phyloP scores from a whole-genome alignment of 805 yeast genomes.

The Candida nemodendra region DNA sequence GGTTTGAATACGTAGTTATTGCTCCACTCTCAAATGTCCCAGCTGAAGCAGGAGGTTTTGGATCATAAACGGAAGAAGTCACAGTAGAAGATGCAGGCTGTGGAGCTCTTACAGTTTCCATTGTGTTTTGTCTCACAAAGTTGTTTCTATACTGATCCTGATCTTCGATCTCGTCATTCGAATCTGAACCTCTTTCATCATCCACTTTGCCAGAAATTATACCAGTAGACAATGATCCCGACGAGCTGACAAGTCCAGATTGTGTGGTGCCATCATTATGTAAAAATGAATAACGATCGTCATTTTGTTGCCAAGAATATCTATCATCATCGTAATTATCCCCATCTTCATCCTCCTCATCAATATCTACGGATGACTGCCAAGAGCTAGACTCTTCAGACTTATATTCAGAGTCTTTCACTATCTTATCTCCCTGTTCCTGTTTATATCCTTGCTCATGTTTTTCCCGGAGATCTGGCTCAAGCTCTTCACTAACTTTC shows the following conservation, averaged over 20 bases:
- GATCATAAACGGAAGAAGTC: slow-evolving; percentile 4
- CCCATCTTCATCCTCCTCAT: slow-evolving; percentile 2
- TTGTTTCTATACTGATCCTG: slow-evolving; percentile 14
- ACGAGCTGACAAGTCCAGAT: slow-evolving; percentile 15
- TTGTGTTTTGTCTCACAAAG: slow-evolving; percentile 27
- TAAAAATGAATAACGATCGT: slow-evolving; percentile 19
- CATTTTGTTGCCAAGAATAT: slow-evolving; percentile 18
- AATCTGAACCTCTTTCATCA: slow-evolving; percentile 9
- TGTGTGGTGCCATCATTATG: slow-evolving; percentile 22
- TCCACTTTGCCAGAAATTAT: slow-evolving; percentile 4
- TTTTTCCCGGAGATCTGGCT: too few species aligned
- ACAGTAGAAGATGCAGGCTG: not conserved
- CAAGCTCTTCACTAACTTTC: too few species aligned
- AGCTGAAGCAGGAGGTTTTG: not conserved
- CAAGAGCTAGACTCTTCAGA: too few species aligned
- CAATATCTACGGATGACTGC: slow-evolving; percentile 5
- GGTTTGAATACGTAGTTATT: slow-evolving; percentile 2
- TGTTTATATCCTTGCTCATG: too few species aligned
- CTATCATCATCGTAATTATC: slow-evolving; percentile 9
- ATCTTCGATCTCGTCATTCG: slow-evolving; percentile 10
- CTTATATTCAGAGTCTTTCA: too few species aligned
- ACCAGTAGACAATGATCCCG: slow-evolving; percentile 26
- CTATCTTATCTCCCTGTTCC: too few species aligned
- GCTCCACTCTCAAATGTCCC: not conserved
- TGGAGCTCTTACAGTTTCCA: slow-evolving; percentile 18